Percentiles rank a stretch among this genome's conserved stretches.
phyloP scores from a whole-genome alignment of 805 yeast genomes.

The Candida ponderosae region DNA sequence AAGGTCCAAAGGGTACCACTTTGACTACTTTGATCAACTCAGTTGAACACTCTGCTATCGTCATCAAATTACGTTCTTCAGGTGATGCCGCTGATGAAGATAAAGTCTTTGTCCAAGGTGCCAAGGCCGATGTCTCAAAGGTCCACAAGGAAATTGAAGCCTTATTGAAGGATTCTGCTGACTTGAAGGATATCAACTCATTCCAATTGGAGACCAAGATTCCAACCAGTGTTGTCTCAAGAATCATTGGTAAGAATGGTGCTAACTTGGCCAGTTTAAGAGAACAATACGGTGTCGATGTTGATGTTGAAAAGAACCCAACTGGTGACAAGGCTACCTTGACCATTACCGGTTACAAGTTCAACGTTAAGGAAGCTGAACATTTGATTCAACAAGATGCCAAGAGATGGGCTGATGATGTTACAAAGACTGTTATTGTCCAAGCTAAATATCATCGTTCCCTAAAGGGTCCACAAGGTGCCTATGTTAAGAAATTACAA shows the following conservation, averaged over 20 bases:
- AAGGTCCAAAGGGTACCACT: conserved; percentile 57
- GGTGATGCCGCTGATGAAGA: conserved; percentile 34
- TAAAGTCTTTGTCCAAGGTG: conserved; percentile 63
- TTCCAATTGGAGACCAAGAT: conserved; percentile 41
- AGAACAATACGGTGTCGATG: conserved; percentile 65
- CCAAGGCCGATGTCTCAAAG: conserved; percentile 49
- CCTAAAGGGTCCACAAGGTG: conserved; percentile 78
- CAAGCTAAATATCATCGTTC: conserved; percentile 75
- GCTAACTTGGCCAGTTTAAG: conserved; percentile 58
- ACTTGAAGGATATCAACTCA: conserved; percentile 37
- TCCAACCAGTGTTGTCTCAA: conserved; percentile 61
- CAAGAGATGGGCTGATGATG: conserved; percentile 79
- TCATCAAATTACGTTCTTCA: conserved; percentile 38
- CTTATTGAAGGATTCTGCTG: conserved; percentile 48
- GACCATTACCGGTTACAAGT: conserved; percentile 66
- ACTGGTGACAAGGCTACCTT: conserved; percentile 39
- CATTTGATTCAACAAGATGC: conserved; percentile 48
- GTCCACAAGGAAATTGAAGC: conserved; percentile 45
- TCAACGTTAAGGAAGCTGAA: conserved; percentile 69
- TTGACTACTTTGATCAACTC: conserved; percentile 32
- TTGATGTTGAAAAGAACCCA: conserved; percentile 62
- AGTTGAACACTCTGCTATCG: conserved; percentile 23
- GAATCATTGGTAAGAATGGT: conserved; percentile 89
- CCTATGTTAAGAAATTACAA: conserved; percentile 75
- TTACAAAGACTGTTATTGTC: conserved; percentile 51